These are phyloP conservation scores for Apocynum venetum DNA, from an alignment of 257 asterid genomes.

Conservation along the genomic window DNA sequence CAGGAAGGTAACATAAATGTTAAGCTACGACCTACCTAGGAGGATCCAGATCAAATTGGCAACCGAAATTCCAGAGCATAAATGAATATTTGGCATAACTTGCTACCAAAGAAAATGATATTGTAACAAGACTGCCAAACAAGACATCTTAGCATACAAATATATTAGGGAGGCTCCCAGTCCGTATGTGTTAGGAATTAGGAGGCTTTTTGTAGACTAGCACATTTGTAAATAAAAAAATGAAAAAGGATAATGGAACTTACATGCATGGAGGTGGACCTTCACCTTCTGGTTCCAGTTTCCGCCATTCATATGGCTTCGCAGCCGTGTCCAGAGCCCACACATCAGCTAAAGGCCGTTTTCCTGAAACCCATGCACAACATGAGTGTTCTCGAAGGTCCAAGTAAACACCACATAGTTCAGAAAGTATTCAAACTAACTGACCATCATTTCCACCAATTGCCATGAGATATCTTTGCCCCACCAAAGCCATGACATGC, in stretches of 20 bases:
- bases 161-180: not conserved
- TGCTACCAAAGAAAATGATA: not conserved
- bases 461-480: slow-evolving; percentile 98
- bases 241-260: slow-evolving; percentile 22
- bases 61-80: not conserved
- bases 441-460: slow-evolving; percentile 99
- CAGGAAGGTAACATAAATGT: not conserved
- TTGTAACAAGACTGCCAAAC: not conserved
- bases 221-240: not conserved
- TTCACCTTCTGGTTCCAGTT: slow-evolving; percentile 99
- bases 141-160: not conserved
- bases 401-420: slow-evolving; percentile 9
- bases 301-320: slow-evolving; percentile 99
- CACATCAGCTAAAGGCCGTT: slow-evolving; percentile 97
- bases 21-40: not conserved
- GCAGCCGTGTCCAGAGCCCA: slow-evolving; percentile 99
- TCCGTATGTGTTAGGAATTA: not conserved
- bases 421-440: slow-evolving; percentile 14
- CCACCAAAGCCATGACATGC: slow-evolving; percentile 99
- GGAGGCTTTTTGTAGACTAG: not conserved
- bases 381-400: slow-evolving; percentile 13
- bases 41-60: no score
- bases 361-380: slow-evolving; percentile 53
- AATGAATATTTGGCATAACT: not conserved
- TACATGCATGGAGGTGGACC: slow-evolving; percentile 99